Conservation (phyloP, 2,329 filamentous ascomycete species). For the Ploettnerulaceae sp. region DNA sequence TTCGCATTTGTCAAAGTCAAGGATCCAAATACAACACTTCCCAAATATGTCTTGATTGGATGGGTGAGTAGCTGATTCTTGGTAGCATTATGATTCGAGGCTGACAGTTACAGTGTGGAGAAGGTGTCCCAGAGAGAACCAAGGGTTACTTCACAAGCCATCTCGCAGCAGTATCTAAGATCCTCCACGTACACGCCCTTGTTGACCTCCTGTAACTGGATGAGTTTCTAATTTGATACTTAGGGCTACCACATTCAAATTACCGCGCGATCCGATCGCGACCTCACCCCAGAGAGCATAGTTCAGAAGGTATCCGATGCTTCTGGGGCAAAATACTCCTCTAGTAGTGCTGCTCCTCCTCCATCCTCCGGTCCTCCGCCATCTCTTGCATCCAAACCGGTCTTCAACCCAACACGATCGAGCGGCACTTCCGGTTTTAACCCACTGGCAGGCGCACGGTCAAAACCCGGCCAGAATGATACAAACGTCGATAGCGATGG, state of each 20-base stretch:
- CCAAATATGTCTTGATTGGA: slow-evolving; percentile 88
- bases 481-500: slow-evolving; percentile 73
- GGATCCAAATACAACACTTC: slow-evolving; percentile 83
- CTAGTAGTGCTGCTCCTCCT: slow-evolving; percentile 57
- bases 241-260: slow-evolving; percentile 95
- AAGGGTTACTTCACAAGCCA: slow-evolving; percentile 99
- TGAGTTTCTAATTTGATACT: slow-evolving; percentile 11
- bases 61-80: slow-evolving; percentile 52
- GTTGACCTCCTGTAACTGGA: neutral
- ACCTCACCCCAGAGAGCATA: slow-evolving; percentile 82
- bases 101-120: slow-evolving; percentile 64
- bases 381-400: slow-evolving; percentile 79
- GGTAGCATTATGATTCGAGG: neutral
- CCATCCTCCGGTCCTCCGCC: slow-evolving; percentile 42
- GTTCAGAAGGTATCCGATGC: slow-evolving; percentile 92
- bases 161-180: slow-evolving; percentile 79
- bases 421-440: slow-evolving; percentile 52
- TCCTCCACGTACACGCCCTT: slow-evolving; percentile 64
- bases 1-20: slow-evolving; percentile 97
- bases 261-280: slow-evolving; percentile 84
- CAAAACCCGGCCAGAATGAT: slow-evolving; percentile 48
- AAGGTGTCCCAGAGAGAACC: slow-evolving; percentile 94
- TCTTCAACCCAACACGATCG: slow-evolving; percentile 72
- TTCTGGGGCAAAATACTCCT: slow-evolving; percentile 90
- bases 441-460: slow-evolving; percentile 61